Conservation (phyloP, 371 early-diverging fungal species). For the Catenaria anguillulae region DNA sequence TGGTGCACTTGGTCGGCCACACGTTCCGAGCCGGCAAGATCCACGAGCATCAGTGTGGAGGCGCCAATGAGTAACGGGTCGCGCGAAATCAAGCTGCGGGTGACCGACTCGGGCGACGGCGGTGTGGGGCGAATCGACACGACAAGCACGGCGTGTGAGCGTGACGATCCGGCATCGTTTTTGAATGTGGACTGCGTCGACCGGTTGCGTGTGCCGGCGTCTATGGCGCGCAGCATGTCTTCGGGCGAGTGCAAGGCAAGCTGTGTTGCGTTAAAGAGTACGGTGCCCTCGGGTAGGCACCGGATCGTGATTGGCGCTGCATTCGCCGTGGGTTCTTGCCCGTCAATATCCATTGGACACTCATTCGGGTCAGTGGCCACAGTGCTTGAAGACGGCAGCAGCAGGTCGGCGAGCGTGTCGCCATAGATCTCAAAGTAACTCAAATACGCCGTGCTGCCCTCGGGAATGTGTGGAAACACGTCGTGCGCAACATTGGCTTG, state of each 20-base stretch:
- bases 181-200: conserved; percentile 12
- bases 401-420: conserved; percentile 17
- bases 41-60: conserved; percentile 13
- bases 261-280: conserved; percentile 13
- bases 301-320: conserved; percentile 14
- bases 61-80: background rate
- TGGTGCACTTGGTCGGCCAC: conserved; percentile 19
- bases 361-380: too few relatives aligned
- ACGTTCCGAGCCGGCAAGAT: conserved; percentile 30
- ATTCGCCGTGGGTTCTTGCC: background rate
- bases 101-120: background rate
- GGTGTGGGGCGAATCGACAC: conserved; percentile 12
- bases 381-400: conserved; percentile 7
- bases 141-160: conserved; percentile 27
- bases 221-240: conserved; percentile 13
- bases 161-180: conserved; percentile 16
- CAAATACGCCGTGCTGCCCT: conserved; percentile 10
- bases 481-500: conserved; percentile 12
- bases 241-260: conserved; percentile 7
- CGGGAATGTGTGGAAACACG: conserved; percentile 13
- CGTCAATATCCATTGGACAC: too few relatives aligned
- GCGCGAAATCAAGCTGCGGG: too few relatives aligned
- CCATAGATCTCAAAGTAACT: conserved; percentile 24
- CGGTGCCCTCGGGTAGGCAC: conserved; percentile 21
- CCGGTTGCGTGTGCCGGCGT: conserved; percentile 14